phyloP scores from a whole-genome alignment of 2,329 filamentous ascomycete genomes.

The Hirsutella rhossiliensis region DNA sequence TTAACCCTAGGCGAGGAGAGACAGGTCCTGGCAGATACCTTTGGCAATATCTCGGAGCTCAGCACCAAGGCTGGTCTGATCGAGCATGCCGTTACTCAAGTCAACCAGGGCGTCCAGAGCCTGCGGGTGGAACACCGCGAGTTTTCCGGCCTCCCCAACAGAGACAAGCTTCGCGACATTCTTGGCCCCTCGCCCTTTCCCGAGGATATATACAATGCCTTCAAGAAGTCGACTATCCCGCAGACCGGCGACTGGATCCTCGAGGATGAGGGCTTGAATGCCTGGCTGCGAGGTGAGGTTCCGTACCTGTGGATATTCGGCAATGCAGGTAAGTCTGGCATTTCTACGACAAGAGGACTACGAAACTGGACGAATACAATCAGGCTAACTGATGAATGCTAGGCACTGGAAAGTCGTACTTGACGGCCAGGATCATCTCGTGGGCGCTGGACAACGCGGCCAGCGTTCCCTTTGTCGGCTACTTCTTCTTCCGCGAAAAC shows the following conservation, averaged over 20 bases:
- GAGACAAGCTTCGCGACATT: slow-evolving; percentile 26
- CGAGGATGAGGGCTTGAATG: slow-evolving; percentile 22
- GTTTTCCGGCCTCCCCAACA: slow-evolving; percentile 16
- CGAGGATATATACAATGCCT: slow-evolving; percentile 27
- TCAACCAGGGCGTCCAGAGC: slow-evolving; percentile 21
- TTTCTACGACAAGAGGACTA: not conserved
- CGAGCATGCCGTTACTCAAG: slow-evolving; percentile 19
- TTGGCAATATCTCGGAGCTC: slow-evolving; percentile 22
- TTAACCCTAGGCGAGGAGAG: slow-evolving; percentile 28
- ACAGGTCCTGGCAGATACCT: slow-evolving; percentile 31
- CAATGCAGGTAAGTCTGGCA: slow-evolving; percentile 19
- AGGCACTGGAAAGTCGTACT: slow-evolving; percentile 33
- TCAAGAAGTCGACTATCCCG: slow-evolving; percentile 25
- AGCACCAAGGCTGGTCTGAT: slow-evolving; percentile 23
- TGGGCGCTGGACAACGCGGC: slow-evolving; percentile 17
- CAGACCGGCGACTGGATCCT: slow-evolving; percentile 35
- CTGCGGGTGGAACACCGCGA: slow-evolving; percentile 22
- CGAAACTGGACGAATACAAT: not conserved
- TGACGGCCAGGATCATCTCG: slow-evolving; percentile 30
- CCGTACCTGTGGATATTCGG: slow-evolving; percentile 31
- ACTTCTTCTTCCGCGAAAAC: slow-evolving; percentile 36
- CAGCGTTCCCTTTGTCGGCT: slow-evolving; percentile 23
- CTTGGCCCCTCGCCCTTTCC: slow-evolving; percentile 29
- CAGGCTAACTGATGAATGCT: not conserved
- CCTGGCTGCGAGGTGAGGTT: slow-evolving; percentile 25